Base-by-base conservation (phyloP, 192 early-diverging fungal genomes). In the Rhizoclosmatium globosum region DNA sequence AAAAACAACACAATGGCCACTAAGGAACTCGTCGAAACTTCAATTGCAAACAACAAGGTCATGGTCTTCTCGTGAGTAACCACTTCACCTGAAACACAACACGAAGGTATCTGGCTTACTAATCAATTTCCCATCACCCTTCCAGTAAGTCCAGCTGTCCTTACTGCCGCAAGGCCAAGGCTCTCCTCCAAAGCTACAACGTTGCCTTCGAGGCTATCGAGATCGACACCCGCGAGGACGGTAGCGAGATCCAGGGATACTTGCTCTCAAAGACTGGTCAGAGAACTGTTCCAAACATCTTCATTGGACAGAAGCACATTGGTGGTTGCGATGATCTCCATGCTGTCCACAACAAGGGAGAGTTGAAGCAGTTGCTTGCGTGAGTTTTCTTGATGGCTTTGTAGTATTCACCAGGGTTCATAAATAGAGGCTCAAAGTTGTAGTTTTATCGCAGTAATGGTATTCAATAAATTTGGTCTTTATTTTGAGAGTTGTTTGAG, bases 31-130 rank as follows among this genome's bases (percentile, higher is more conserved):
- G 58, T 85, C 44, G 89, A 88, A 47, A 48, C 78, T 60, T 89
- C 74, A 17, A 93, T 94, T 67, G 92, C 93, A 75, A 74, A 73
- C 6, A 88, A 90, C 64, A 76, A 60, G 19, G 56, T 76, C 62
- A 64, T 76, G 21, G 67, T 68, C 4, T 68, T 68, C 67, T 42
- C 31, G 31, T 31, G 31, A 31, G 31, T 31, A 31, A 31, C 31
- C 31, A 31, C 31, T 31, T 31, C 31, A 31, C 31, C 31, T 31
- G 31, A 31, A 31, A 31, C 31, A n/a, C n/a, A n/a, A n/a, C n/a
- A 31, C 31, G 31, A 31, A 31, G 31, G 31, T 31, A 31, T 31
- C 31, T 31, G 31, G 0, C 31, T 31, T 31, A 31, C 31, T 31
- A 31, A 31, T 31, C 31, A 15, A 19, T 58, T 58, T 21, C 64